Percentiles rank a stretch among this genome's conserved stretches.
phyloP scores from a whole-genome alignment of 2,329 filamentous ascomycete species.

The Rhinocladiella similis region DNA sequence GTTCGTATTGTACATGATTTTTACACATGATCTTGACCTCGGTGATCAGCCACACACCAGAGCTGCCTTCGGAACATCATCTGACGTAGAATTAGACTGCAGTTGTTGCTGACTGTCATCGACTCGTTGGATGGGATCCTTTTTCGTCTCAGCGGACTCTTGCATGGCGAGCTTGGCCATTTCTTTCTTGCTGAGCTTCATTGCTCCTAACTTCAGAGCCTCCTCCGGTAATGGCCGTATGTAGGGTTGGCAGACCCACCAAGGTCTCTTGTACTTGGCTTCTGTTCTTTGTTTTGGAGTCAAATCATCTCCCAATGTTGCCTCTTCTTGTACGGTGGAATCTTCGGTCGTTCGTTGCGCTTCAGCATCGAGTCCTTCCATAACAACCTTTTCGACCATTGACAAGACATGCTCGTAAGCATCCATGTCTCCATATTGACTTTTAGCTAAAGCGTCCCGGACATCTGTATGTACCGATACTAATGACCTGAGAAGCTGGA shows the following conservation, averaged over 20 bases:
- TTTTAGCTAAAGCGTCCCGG: conserved; percentile 76
- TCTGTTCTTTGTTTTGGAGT: conserved; percentile 53
- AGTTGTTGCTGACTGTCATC: neutral
- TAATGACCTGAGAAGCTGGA: conserved; percentile 83
- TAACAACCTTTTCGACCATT: conserved; percentile 74
- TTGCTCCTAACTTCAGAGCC: conserved; percentile 76
- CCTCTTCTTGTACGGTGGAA: conserved; percentile 62
- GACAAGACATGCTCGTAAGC: conserved; percentile 74
- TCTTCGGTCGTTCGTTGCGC: conserved; percentile 46
- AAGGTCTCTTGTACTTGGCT: conserved; percentile 75
- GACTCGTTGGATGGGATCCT: conserved; percentile 1
- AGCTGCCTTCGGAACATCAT: conserved; percentile 27
- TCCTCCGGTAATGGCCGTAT: conserved; percentile 84
- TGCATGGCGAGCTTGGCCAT: conserved; percentile 29
- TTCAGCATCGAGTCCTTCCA: conserved; percentile 36
- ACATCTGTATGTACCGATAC: conserved; percentile 79
- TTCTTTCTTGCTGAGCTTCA: conserved; percentile 68
- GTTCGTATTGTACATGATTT: neutral
- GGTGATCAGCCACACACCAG: conserved; percentile 22
- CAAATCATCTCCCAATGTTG: conserved; percentile 37
- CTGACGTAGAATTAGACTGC: neutral
- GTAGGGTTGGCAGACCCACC: conserved; percentile 88
- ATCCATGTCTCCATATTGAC: conserved; percentile 67
- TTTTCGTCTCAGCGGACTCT: conserved; percentile 26
- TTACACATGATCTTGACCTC: neutral